A percentile compares a stretch with the other conserved stretches of the same genome.
Conservation (phyloP, 495 filamentous ascomycete genomes). For the Polyplosphaeria fusca region DNA sequence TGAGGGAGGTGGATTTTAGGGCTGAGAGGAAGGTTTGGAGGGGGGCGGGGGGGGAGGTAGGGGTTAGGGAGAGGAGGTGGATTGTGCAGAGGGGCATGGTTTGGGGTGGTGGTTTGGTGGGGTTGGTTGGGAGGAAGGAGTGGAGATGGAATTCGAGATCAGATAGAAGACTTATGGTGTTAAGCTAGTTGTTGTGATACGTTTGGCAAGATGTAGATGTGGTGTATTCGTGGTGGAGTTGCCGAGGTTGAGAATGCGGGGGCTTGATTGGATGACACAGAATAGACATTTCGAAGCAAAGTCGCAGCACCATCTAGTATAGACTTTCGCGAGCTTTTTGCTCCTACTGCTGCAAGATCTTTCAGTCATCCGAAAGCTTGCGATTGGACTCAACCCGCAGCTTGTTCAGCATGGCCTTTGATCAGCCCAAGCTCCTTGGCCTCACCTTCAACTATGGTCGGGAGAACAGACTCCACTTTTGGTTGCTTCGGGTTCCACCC, state of each 20-base stretch:
- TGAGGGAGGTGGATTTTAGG: slow-evolving; percentile 28
- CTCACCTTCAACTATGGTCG: slow-evolving; percentile 47
- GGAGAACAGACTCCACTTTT: slow-evolving; percentile 52
- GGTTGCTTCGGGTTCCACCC: slow-evolving; percentile 56
- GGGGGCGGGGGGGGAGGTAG: slow-evolving; percentile 10
- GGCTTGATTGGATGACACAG: not conserved
- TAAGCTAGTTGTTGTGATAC: not conserved
- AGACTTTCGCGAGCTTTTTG: no score
- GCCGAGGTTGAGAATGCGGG: not conserved
- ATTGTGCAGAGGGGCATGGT: slow-evolving; percentile 40
- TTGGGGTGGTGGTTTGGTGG: not conserved
- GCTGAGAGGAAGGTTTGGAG: slow-evolving; percentile 33
- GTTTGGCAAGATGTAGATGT: not conserved
- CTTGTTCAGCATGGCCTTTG: slow-evolving; percentile 41
- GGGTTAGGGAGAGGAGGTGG: slow-evolving; percentile 38
- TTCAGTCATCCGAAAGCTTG: no score
- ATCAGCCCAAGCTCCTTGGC: slow-evolving; percentile 42
- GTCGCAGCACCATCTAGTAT: no score
- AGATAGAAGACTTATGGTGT: no score
- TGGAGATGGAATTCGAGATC: no score
- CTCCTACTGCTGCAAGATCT: no score
- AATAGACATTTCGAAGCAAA: no score
- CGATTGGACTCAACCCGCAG: slow-evolving; percentile 34
- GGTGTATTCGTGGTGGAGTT: not conserved
- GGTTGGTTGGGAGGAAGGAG: not conserved